These are phyloP conservation scores for Alternaria arborescens DNA, from an alignment of 2,329 filamentous ascomycete species.

Conservation along the genomic window DNA sequence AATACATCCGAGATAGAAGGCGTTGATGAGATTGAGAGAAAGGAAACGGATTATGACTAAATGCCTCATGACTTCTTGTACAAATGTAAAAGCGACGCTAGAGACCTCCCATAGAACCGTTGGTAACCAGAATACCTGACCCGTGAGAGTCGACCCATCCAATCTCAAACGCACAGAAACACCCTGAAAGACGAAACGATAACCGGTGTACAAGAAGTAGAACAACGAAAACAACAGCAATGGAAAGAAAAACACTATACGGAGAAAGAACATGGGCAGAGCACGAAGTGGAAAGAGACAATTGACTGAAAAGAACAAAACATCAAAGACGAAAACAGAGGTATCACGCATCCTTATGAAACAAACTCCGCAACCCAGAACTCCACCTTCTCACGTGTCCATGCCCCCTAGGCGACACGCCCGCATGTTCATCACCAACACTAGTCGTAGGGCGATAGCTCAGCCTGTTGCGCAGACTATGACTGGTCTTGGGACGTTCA, in stretches of 20 bases:
- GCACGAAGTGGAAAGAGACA: not conserved
- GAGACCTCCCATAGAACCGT: not conserved
- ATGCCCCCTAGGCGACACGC: slow-evolving; percentile 4
- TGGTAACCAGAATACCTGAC: not conserved
- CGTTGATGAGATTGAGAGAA: not conserved
- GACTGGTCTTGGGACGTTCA: slow-evolving; percentile 27
- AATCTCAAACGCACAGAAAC: not conserved
- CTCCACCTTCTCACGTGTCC: slow-evolving; percentile 33
- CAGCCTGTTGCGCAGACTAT: slow-evolving; percentile 4
- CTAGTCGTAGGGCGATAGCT: slow-evolving; percentile 21
- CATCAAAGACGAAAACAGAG: not conserved
- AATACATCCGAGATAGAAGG: not conserved
- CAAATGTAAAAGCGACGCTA: not conserved
- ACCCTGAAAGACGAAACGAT: not conserved
- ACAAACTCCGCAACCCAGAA: slow-evolving; percentile 31
- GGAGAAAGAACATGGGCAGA: not conserved
- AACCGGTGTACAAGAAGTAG: not conserved
- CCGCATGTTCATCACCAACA: slow-evolving; percentile 4
- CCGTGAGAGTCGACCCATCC: not conserved
- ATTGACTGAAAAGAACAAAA: not conserved
- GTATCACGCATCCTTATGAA: slow-evolving; percentile 12
- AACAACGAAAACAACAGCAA: not conserved
- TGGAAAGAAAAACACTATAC: not conserved
- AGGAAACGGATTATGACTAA: not conserved
- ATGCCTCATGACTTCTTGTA: not conserved